These are phyloP conservation scores for Colletotrichum australisinense DNA, from an alignment of 2,329 filamentous ascomycete species.

Conservation along the genomic window DNA sequence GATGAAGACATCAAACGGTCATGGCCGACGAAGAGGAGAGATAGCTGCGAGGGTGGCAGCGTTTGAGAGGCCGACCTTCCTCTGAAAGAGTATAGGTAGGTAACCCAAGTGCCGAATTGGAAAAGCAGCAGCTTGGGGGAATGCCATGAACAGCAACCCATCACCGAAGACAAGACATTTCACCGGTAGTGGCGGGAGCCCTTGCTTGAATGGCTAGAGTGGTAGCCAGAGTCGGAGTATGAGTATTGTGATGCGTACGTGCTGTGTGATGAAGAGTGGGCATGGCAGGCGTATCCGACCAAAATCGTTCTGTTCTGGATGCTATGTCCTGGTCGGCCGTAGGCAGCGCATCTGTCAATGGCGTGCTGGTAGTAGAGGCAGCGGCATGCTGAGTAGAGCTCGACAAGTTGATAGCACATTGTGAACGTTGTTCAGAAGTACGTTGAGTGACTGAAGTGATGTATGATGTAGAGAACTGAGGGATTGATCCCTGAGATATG, in stretches of 20 bases:
- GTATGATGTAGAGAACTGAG: not conserved
- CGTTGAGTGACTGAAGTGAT: not conserved
- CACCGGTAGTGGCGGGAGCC: conserved; percentile 59
- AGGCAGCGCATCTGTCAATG: conserved; percentile 82
- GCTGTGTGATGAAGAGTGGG: conserved; percentile 56
- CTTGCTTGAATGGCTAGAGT: conserved; percentile 60
- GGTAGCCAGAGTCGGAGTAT: conserved; percentile 67
- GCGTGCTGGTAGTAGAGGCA: conserved; percentile 91
- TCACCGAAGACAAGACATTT: conserved; percentile 65
- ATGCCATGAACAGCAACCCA: conserved; percentile 55
- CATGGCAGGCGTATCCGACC: conserved; percentile 82
- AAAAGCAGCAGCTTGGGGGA: conserved; percentile 55
- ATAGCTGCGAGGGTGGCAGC: conserved; percentile 59
- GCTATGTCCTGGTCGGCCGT: conserved; percentile 78
- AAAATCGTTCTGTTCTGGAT: conserved; percentile 81
- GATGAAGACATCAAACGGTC: conserved; percentile 54
- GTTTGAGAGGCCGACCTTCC: conserved; percentile 45
- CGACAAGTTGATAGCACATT: conserved; percentile 91
- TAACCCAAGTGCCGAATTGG: conserved; percentile 57
- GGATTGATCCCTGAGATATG: not conserved
- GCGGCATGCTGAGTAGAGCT: conserved; percentile 86
- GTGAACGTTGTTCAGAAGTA: conserved; percentile 39
- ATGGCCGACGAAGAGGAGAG: conserved; percentile 60
- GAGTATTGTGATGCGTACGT: conserved; percentile 52
- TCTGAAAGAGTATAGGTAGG: conserved; percentile 61